phyloP scores from a whole-genome alignment of 2,329 filamentous ascomycete genomes.

The Xylaria polymorpha region DNA sequence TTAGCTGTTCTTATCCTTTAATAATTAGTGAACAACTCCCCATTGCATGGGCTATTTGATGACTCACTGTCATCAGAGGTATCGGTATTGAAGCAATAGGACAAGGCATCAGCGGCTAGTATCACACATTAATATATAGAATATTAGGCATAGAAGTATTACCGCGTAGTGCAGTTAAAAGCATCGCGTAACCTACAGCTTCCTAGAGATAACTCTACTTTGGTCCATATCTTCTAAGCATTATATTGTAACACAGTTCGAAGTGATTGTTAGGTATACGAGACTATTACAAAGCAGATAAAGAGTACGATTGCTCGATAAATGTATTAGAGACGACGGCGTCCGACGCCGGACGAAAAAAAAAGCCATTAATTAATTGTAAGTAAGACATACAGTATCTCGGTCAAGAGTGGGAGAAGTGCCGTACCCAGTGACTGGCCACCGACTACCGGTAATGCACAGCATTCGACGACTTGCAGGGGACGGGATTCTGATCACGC shows the following conservation, averaged over 20 bases:
- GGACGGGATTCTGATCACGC: constrained; percentile 19
- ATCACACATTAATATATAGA: background rate
- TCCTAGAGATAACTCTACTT: background rate
- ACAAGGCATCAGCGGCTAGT: background rate
- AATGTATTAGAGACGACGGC: constrained; percentile 5
- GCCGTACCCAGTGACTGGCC: background rate
- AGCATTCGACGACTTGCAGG: constrained; percentile 19
- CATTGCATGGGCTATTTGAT: no score
- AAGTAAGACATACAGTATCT: background rate
- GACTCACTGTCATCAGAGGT: no score
- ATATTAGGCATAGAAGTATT: background rate
- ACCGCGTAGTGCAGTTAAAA: no score
- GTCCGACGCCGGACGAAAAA: constrained; percentile 11
- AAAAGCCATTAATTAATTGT: background rate
- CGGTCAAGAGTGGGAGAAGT: background rate
- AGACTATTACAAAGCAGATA: constrained; percentile 20
- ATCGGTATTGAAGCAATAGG: no score
- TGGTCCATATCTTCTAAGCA: background rate
- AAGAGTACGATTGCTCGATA: background rate
- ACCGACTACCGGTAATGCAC: background rate
- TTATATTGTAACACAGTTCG: background rate
- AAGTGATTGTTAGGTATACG: background rate
- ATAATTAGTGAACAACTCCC: background rate
- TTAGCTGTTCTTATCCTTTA: background rate
- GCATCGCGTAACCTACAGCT: background rate